Evolutionary conservation across 129 eudicot genomes (phyloP).

Genomic region (Centella asiatica): DNA sequence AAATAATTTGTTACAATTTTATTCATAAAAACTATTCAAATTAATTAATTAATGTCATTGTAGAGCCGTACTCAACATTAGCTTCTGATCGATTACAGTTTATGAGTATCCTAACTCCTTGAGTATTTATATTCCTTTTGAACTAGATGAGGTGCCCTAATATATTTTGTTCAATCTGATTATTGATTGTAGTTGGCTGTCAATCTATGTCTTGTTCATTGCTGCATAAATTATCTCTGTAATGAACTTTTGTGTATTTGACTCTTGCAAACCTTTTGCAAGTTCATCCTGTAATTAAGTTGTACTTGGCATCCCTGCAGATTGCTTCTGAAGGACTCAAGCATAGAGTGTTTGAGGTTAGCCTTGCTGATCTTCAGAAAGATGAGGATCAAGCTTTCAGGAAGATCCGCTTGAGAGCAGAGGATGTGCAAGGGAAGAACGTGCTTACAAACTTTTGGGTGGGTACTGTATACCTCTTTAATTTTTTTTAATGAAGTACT

Average conservation of each 20-base stretch:
- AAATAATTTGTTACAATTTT: too few species aligned
- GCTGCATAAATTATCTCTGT: not conserved
- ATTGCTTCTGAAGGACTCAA: conserved; percentile 22
- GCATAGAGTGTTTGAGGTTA: conserved; percentile 17
- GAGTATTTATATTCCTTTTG: too few species aligned
- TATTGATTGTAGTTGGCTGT: not conserved
- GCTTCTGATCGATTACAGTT: too few species aligned
- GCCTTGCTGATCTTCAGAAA: conserved; percentile 13
- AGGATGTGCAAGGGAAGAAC: conserved; percentile 21
- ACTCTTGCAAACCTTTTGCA: not conserved
- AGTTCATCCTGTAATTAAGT: not conserved
- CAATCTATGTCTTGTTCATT: too few species aligned
- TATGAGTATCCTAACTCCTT: too few species aligned
- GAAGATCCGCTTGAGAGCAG: conserved; percentile 19
- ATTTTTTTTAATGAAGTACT: not conserved
- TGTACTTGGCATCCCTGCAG: not conserved
- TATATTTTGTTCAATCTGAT: not conserved
- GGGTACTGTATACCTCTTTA: not conserved
- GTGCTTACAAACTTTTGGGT: conserved; percentile 20
- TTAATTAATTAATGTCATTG: too few species aligned
- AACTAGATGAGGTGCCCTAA: too few species aligned
- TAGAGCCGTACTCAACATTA: too few species aligned
- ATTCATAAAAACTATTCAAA: too few species aligned
- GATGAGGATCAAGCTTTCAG: conserved; percentile 18
- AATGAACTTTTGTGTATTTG: not conserved